A percentile compares a stretch with the other conserved stretches of the same genome.
These are phyloP conservation scores for Pythium volutum DNA, from an alignment of 352 stramenopile species.

Conservation along the genomic window DNA sequence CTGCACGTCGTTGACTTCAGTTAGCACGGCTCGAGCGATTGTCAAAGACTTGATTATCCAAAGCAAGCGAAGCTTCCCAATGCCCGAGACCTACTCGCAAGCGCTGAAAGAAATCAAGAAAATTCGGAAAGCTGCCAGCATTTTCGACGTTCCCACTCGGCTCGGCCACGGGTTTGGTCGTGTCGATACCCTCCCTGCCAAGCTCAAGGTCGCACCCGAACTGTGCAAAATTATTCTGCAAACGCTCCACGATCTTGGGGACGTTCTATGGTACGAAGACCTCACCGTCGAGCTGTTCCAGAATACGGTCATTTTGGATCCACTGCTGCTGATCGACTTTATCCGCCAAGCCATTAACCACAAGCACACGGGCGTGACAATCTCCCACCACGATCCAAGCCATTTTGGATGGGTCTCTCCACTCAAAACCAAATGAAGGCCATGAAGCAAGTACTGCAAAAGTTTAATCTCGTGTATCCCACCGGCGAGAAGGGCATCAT, in stretches of 20 bases:
- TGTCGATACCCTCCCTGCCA: neutral
- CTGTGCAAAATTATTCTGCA: conserved; percentile 2
- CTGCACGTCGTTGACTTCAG: neutral
- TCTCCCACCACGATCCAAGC: neutral
- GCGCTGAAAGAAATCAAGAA: neutral
- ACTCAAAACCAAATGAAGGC: neutral
- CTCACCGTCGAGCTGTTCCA: neutral
- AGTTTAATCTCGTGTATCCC: neutral
- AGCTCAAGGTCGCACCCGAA: neutral
- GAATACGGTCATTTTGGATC: conserved; percentile 8
- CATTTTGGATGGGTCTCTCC: neutral
- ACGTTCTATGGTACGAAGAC: conserved; percentile 18
- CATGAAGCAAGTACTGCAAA: neutral
- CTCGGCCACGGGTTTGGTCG: neutral
- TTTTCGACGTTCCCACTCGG: no score
- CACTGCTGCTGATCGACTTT: conserved; percentile 18
- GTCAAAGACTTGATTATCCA: neutral
- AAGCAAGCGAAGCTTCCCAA: conserved; percentile 8
- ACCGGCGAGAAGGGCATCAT: neutral
- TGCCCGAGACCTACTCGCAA: conserved; percentile 12
- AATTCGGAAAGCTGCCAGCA: neutral
- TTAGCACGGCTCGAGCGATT: neutral
- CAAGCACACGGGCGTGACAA: neutral
- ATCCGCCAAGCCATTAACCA: conserved; percentile 11
- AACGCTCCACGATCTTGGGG: conserved; percentile 14